These are phyloP conservation scores for Ganoderma meredithae DNA, from an alignment of 1,284 basidiomycete genomes.

Conservation along the genomic window DNA sequence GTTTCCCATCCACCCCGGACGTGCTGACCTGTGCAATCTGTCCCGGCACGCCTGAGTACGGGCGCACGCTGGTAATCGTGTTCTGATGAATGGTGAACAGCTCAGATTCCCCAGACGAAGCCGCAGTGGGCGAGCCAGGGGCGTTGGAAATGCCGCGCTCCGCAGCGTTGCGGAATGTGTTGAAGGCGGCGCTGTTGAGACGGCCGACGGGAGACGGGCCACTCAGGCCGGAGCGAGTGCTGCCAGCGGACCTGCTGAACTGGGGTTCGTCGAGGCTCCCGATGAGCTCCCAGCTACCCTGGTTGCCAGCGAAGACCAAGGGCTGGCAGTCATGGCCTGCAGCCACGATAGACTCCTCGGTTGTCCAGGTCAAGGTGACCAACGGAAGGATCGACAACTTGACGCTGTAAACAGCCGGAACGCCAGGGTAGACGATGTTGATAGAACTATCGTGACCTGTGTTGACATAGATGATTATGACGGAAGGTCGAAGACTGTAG, in stretches of 20 bases:
- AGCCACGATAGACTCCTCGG: constrained; percentile 84
- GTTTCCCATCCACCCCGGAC: constrained; percentile 92
- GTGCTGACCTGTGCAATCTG: constrained; percentile 86
- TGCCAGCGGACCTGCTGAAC: constrained; percentile 55
- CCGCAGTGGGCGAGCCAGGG: constrained; percentile 47
- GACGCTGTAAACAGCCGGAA: constrained; percentile 75
- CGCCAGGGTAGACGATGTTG: constrained; percentile 87
- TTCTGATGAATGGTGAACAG: constrained; percentile 95
- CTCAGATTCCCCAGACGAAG: constrained; percentile 67
- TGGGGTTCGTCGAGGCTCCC: constrained; percentile 89
- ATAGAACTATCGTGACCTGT: constrained; percentile 92
- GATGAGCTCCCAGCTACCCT: constrained; percentile 75
- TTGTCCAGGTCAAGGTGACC: constrained; percentile 85
- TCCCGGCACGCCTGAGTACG: constrained; percentile 70
- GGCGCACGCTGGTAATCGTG: constrained; percentile 91
- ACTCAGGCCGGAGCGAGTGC: constrained; percentile 43
- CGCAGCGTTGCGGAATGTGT: constrained; percentile 94
- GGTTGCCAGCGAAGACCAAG: constrained; percentile 80
- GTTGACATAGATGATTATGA: background rate
- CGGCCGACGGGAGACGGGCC: constrained; percentile 72
- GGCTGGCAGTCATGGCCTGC: constrained; percentile 99
- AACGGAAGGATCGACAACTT: constrained; percentile 82
- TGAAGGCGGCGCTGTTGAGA: constrained; percentile 95
- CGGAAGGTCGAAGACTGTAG: background rate
- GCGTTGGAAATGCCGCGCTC: constrained; percentile 75